Conservation (phyloP, 2,329 filamentous ascomycete genomes). For the Cephalotrichum gorgonifer region DNA sequence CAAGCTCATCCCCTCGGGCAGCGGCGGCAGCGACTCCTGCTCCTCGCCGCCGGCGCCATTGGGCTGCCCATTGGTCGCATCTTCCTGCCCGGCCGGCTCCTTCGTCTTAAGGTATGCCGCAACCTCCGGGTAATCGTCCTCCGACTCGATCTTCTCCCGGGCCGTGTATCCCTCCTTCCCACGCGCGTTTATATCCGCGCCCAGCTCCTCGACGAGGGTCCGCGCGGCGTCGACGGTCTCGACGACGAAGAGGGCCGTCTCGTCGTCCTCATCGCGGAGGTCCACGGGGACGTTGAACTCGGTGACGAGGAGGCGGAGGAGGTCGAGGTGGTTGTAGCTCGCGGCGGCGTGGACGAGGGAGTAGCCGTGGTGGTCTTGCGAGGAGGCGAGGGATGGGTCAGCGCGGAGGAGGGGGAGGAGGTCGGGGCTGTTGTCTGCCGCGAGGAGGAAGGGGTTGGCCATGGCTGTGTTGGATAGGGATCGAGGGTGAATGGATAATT, state of each 20-base stretch:
- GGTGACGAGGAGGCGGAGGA: constrained; percentile 64
- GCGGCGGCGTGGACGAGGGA: constrained; percentile 86
- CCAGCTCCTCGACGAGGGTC: constrained; percentile 73
- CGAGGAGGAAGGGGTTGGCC: constrained; percentile 68
- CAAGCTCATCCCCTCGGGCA: constrained; percentile 68
- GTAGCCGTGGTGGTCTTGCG: constrained; percentile 87
- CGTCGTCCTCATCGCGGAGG: constrained; percentile 78
- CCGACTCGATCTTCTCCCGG: constrained; percentile 65
- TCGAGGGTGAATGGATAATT: no score
- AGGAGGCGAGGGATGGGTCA: constrained; percentile 64
- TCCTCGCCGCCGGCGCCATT: constrained; percentile 16
- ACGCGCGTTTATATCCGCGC: constrained; percentile 51
- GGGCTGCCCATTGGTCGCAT: constrained; percentile 12
- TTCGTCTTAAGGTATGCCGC: constrained; percentile 53
- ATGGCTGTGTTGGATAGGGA: no score
- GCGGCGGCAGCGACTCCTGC: constrained; percentile 39
- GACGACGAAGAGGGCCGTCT: constrained; percentile 89
- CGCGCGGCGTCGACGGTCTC: constrained; percentile 72
- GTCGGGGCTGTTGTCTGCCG: constrained; percentile 67
- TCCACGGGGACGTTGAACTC: constrained; percentile 74
- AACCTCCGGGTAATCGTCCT: constrained; percentile 69
- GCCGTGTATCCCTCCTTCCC: constrained; percentile 74
- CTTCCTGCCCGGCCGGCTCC: constrained; percentile 15
- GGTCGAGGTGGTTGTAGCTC: constrained; percentile 78
- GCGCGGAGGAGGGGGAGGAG: constrained; percentile 66